Evolutionary conservation across 2,329 filamentous ascomycete species (phyloP), one percentile per base, ranked within the genome.

Genomic region (Exophiala spinifera): DNA sequence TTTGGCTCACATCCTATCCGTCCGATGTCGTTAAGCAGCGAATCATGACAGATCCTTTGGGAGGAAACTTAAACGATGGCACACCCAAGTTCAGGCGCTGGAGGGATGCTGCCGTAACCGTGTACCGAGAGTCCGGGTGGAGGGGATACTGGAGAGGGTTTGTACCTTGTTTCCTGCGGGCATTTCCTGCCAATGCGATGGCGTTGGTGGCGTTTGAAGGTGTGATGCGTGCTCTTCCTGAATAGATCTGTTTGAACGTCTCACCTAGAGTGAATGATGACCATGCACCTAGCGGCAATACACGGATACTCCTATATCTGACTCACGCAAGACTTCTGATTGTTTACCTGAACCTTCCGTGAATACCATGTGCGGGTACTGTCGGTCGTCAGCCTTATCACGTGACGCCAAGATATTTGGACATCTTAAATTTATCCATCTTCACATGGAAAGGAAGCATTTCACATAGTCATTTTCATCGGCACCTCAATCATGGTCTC

Each of bases 121-220:
- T 97, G 1, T 95, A 88, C 65, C 76, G 76, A 45, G 91, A 96
- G 68, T 74, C 74, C 45, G 94, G 94, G 1, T 84, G 74, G 74
- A 87, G 74, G 68, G 94, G 91, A 0, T 97, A 91, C 70, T 97
- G 91, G 86, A 81, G 94, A 63, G 94, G 94, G 0, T 99, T 99
- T 66, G 66, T 95, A 66, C 94, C 94, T 1, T 97, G 92, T 70
- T 96, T 97, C 69, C 69, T 97, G 68, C 79, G 94, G 61, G 94
- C 94, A 3, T 97, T 97, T 70, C 94, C 94, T 13, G 92, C 94
- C 20, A 97, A 97, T 76, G 94, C 91, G 0, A 87, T 94, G 82
- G 92, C 94, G 1, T 73, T 97, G 67, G 84, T 96, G 50, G 91
- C 88, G 23, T 97, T 97, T 77, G 94, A 99, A 71, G 89, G 86